Evolutionary conservation across 805 yeast genomes (phyloP).

Genomic region (Tetrapisispora fleetii): DNA sequence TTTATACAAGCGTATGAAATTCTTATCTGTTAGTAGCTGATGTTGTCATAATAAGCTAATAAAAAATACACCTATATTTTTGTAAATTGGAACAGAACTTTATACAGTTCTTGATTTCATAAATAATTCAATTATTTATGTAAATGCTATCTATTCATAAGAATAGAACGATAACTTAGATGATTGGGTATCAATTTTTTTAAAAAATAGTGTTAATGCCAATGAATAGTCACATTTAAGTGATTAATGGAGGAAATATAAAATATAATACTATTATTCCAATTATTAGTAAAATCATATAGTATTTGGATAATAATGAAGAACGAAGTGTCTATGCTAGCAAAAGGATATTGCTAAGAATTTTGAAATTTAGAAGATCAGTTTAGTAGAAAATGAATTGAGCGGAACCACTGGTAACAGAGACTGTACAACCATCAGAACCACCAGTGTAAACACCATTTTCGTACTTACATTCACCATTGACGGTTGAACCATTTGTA

Average conservation of each 20-base stretch:
- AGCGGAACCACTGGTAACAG: conserved; percentile 50
- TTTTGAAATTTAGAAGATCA: background rate
- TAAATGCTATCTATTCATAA: background rate
- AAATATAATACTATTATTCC: background rate
- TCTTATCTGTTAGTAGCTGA: conserved; percentile 1
- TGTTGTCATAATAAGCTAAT: background rate
- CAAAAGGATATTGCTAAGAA: background rate
- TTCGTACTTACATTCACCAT: conserved; percentile 73
- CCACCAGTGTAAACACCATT: conserved; percentile 62
- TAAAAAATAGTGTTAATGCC: background rate
- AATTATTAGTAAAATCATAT: background rate
- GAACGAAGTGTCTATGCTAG: background rate
- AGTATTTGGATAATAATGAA: background rate
- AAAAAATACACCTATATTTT: background rate
- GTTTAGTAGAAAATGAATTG: conserved; percentile 46
- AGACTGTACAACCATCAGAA: conserved; percentile 76
- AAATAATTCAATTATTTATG: too few species aligned
- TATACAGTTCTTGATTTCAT: background rate
- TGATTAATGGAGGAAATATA: background rate
- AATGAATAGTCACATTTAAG: background rate
- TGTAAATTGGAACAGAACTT: background rate
- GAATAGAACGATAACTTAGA: background rate
- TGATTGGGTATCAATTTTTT: background rate
- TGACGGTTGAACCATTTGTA: conserved; percentile 49
- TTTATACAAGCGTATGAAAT: background rate